These are phyloP conservation scores for Chiua virens DNA, from an alignment of 768 basidiomycete species.

Conservation along the genomic window DNA sequence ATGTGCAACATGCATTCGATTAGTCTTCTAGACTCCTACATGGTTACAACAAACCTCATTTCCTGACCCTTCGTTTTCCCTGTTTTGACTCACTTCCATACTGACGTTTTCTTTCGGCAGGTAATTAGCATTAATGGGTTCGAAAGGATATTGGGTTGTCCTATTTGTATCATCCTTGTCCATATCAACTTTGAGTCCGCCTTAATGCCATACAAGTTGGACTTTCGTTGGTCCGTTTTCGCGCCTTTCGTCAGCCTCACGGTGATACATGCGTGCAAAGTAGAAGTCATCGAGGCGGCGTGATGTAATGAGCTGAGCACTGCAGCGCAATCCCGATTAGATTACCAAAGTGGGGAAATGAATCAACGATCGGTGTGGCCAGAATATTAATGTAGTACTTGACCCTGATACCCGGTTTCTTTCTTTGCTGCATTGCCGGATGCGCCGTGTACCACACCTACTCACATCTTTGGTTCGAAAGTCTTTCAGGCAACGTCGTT, in stretches of 20 bases:
- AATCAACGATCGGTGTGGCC: background rate
- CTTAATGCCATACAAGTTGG: slow-evolving; percentile 3
- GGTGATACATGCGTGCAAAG: slow-evolving; percentile 1
- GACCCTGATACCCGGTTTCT: background rate
- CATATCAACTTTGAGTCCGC: background rate
- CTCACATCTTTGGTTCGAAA: too few relatives aligned
- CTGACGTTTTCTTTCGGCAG: slow-evolving; percentile 13
- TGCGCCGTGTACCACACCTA: too few relatives aligned
- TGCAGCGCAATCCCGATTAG: background rate
- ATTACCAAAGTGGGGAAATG: background rate
- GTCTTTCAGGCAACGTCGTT: too few relatives aligned
- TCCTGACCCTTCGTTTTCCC: slow-evolving; percentile 18
- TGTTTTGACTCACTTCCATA: background rate
- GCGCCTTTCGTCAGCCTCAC: background rate
- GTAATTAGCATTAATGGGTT: background rate
- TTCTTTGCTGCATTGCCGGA: too few relatives aligned
- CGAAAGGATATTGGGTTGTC: background rate
- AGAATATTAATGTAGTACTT: too few relatives aligned
- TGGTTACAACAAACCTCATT: slow-evolving; percentile 57
- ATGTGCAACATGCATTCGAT: slow-evolving; percentile 77
- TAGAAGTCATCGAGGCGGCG: background rate
- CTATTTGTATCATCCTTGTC: background rate
- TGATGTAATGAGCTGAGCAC: slow-evolving; percentile 7
- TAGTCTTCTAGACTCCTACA: slow-evolving; percentile 88
- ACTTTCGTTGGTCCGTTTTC: background rate